Conservation (phyloP, 768 basidiomycete genomes). For the Crucibulum laeve region DNA sequence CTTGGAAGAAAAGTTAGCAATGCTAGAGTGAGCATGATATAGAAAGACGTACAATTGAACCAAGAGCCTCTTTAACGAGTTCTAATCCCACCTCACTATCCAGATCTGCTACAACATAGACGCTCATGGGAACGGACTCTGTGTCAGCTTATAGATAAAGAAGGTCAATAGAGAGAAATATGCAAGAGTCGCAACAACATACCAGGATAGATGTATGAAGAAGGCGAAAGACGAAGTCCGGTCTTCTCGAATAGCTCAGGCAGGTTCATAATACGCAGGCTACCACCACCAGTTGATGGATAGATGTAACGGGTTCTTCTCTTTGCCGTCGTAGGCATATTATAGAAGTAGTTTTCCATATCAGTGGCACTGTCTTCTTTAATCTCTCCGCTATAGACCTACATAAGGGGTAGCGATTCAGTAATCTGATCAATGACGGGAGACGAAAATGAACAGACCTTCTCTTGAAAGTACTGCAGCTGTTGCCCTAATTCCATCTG, state of each 20-base stretch:
- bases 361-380: conserved; percentile 46
- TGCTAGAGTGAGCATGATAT: conserved; percentile 5
- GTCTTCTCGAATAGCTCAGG: conserved; percentile 47
- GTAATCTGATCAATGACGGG: not conserved
- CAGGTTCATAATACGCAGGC: conserved; percentile 51
- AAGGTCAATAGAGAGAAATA: not conserved
- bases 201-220: conserved; percentile 66
- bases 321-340: conserved; percentile 67
- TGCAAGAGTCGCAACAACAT: conserved; percentile 19
- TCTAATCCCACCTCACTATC: conserved; percentile 54
- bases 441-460: conserved; percentile 35
- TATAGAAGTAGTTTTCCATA: conserved; percentile 82
- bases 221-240: conserved; percentile 34
- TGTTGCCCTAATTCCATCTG: conserved; percentile 57
- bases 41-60: conserved; percentile 49
- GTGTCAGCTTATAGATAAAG: conserved; percentile 15
- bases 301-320: conserved; percentile 78
- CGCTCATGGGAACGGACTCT: conserved; percentile 36
- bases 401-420: conserved; percentile 2
- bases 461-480: conserved; percentile 67
- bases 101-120: conserved; percentile 75
- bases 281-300: conserved; percentile 39
- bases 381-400: conserved; percentile 59
- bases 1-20: conserved; percentile 23
- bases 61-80: conserved; percentile 63